Evolutionary conservation across 768 basidiomycete species (phyloP).

Genomic region (Dacryopinax primogenitus): DNA sequence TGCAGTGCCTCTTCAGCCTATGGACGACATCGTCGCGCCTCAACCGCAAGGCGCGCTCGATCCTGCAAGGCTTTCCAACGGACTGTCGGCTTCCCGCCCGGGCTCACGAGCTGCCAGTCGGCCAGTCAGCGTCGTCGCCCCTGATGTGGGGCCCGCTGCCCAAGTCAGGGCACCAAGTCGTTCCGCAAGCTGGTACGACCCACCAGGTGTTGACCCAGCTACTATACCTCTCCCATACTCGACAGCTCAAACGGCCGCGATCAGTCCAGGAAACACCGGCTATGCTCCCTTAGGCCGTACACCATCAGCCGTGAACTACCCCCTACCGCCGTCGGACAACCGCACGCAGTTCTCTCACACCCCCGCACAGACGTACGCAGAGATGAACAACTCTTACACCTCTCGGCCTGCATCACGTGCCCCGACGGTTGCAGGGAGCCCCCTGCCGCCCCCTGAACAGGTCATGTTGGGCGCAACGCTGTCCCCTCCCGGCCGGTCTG

Average conservation of each 20-base stretch:
- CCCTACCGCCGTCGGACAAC: background rate
- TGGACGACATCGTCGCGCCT: background rate
- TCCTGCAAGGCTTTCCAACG: background rate
- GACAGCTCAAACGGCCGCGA: background rate
- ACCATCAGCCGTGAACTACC: background rate
- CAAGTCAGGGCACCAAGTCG: too few relatives aligned
- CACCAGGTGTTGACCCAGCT: background rate
- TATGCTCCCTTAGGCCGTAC: background rate
- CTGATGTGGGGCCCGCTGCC: too few relatives aligned
- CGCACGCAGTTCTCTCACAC: background rate
- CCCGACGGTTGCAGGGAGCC: background rate
- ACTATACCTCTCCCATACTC: background rate
- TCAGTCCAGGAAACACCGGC: background rate
- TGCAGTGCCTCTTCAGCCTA: background rate
- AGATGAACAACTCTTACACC: background rate
- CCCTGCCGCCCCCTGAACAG: background rate
- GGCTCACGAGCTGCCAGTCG: too few relatives aligned
- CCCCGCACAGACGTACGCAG: background rate
- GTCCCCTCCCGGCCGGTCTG: background rate
- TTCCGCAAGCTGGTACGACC: too few relatives aligned
- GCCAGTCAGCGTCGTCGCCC: too few relatives aligned
- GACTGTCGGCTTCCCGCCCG: too few relatives aligned
- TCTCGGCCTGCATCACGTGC: background rate
- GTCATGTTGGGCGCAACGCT: background rate
- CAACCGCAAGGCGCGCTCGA: background rate